These are phyloP conservation scores for Penicillium longicatenatum DNA, from an alignment of 495 filamentous ascomycete genomes.

Conservation along the genomic window DNA sequence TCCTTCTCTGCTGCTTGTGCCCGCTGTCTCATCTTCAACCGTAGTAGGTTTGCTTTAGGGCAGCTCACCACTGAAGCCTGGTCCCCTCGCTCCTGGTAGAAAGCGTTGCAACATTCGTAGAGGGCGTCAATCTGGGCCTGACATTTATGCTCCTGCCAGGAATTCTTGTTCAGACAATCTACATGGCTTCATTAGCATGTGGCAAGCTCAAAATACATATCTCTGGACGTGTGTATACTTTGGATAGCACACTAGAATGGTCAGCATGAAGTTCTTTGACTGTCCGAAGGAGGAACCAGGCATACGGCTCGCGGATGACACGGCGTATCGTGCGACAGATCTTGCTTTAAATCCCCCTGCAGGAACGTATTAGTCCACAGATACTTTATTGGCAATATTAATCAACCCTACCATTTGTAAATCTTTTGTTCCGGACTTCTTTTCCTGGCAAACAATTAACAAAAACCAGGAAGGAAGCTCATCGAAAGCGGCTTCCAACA, in stretches of 20 bases:
- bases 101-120: conserved; percentile 90
- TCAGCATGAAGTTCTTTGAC: conserved; percentile 2
- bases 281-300: not conserved
- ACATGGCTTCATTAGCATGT: conserved; percentile 20
- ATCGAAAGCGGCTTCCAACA: conserved; percentile 11
- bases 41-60: conserved; percentile 76
- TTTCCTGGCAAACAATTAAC: conserved; percentile 11
- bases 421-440: not conserved
- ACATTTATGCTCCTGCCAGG: conserved; percentile 88
- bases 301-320: conserved; percentile 84
- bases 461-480: conserved; percentile 6
- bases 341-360: conserved; percentile 62
- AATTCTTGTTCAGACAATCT: conserved; percentile 84
- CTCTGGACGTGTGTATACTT: conserved; percentile 50
- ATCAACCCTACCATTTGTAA: conserved; percentile 5
- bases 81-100: conserved; percentile 82
- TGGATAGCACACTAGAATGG: conserved; percentile 79
- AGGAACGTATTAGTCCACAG: conserved; percentile 6
- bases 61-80: conserved; percentile 77
- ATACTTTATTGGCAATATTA: not conserved
- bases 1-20: conserved; percentile 41
- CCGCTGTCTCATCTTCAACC: conserved; percentile 86
- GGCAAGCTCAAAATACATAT: not conserved
- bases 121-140: conserved; percentile 79
- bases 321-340: conserved; percentile 72